Conservation (phyloP, 2,329 filamentous ascomycete species). For the Aspergillus oerlinghausenensis region DNA sequence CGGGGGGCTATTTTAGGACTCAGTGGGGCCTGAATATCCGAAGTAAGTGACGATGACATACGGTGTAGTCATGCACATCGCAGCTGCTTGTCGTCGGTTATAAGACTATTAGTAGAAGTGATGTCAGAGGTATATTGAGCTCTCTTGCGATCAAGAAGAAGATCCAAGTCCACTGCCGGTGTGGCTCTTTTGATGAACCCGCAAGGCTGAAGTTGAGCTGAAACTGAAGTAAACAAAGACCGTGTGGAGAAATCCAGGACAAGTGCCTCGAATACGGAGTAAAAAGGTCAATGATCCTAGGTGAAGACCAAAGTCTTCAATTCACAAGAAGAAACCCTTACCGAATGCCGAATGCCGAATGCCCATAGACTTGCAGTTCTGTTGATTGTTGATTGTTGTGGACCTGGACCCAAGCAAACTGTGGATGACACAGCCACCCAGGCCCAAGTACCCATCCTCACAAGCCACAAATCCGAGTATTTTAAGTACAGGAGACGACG, state of each 20-base stretch:
- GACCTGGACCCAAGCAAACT: background rate
- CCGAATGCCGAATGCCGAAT: background rate
- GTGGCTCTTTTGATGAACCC: too few relatives aligned
- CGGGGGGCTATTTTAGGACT: background rate
- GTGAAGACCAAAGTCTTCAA: background rate
- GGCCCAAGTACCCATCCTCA: background rate
- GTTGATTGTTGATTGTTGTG: background rate
- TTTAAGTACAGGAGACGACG: background rate
- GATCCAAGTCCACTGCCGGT: background rate
- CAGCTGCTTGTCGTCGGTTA: background rate
- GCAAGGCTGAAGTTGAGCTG: background rate
- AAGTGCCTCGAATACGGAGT: background rate
- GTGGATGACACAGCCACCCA: background rate
- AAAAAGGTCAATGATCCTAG: background rate
- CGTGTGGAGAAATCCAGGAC: background rate
- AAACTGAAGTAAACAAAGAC: background rate
- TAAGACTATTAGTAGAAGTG: background rate
- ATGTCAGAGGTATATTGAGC: background rate
- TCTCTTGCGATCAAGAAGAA: background rate
- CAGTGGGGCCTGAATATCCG: background rate
- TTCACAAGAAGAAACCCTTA: background rate
- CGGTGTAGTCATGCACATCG: background rate
- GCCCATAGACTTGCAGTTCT: too few relatives aligned
- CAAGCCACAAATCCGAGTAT: background rate
- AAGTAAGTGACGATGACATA: background rate